phyloP scores from a whole-genome alignment of 345 rosid species.

The Cardamine occulta region DNA sequence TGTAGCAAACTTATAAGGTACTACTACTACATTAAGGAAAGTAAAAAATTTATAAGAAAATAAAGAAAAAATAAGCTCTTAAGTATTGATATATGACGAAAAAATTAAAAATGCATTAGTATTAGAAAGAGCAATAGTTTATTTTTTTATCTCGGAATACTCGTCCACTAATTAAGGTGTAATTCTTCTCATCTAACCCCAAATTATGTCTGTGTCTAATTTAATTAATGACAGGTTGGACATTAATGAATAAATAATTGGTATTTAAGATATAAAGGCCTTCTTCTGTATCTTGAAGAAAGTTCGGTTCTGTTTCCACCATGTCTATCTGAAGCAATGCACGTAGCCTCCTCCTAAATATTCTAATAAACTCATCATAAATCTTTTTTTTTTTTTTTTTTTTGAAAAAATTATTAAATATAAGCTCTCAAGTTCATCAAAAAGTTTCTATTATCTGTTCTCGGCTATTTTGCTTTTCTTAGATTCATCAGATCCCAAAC shows the following conservation, averaged over 20 bases:
- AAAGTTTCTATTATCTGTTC: constrained; percentile 13
- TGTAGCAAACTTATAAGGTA: background rate
- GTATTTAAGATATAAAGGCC: constrained; percentile 3
- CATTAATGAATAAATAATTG: constrained; percentile 15
- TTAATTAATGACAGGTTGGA: constrained; percentile 37
- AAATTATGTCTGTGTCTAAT: constrained; percentile 34
- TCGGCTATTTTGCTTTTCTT: background rate
- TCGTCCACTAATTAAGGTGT: constrained; percentile 39
- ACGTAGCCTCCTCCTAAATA: constrained; percentile 15
- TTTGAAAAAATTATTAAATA: background rate
- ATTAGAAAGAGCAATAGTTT: constrained; percentile 11
- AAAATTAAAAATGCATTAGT: background rate
- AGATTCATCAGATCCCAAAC: background rate
- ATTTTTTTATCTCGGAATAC: background rate
- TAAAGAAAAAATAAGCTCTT: background rate
- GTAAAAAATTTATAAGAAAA: background rate
- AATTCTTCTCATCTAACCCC: constrained; percentile 43
- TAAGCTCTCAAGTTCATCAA: constrained; percentile 14
- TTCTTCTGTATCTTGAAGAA: constrained; percentile 3
- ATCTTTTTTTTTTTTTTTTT: constrained; percentile 15
- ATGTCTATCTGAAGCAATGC: constrained; percentile 40
- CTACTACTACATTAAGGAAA: background rate
- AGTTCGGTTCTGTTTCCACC: constrained; percentile 36
- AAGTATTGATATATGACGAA: background rate
- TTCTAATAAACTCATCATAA: background rate